These are phyloP conservation scores for Phlebiopsis flavidoalba DNA, from an alignment of 768 basidiomycete genomes.

Conservation along the genomic window DNA sequence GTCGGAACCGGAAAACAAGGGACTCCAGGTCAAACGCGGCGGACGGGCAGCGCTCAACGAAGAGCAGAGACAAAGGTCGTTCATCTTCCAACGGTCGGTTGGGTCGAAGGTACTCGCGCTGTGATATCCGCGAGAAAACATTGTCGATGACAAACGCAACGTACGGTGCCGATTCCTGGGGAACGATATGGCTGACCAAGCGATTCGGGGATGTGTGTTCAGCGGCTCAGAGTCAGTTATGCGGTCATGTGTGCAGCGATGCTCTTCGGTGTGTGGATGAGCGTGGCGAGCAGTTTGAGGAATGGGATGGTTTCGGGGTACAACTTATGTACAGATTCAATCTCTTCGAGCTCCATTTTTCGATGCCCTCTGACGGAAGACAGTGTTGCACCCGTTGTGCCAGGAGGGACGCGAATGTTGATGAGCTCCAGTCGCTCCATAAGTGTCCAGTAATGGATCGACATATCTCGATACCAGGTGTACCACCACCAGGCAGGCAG, in stretches of 20 bases:
- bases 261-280: constrained; percentile 80
- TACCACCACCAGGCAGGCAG: constrained; percentile 74
- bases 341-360: constrained; percentile 82
- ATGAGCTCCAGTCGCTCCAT: constrained; percentile 85
- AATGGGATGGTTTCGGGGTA: constrained; percentile 92
- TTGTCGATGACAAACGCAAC: constrained; percentile 85
- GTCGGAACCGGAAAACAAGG: constrained; percentile 53
- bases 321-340: constrained; percentile 70
- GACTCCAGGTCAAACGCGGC: constrained; percentile 78
- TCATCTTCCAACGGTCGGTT: constrained; percentile 84
- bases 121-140: constrained; percentile 74
- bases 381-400: constrained; percentile 36
- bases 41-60: constrained; percentile 79
- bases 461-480: constrained; percentile 72
- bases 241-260: constrained; percentile 54
- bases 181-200: constrained; percentile 78
- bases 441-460: constrained; percentile 74
- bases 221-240: constrained; percentile 54
- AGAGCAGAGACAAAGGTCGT: constrained; percentile 80
- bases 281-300: constrained; percentile 71
- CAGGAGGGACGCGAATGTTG: constrained; percentile 53
- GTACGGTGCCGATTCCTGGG: constrained; percentile 79
- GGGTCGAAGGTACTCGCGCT: constrained; percentile 67
- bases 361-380: constrained; percentile 64
- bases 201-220: constrained; percentile 73